Evolutionary conservation across 2,329 filamentous ascomycete species (phyloP), one percentile per base, ranked within the genome.

Genomic region (Penicillium sclerotiorum): DNA sequence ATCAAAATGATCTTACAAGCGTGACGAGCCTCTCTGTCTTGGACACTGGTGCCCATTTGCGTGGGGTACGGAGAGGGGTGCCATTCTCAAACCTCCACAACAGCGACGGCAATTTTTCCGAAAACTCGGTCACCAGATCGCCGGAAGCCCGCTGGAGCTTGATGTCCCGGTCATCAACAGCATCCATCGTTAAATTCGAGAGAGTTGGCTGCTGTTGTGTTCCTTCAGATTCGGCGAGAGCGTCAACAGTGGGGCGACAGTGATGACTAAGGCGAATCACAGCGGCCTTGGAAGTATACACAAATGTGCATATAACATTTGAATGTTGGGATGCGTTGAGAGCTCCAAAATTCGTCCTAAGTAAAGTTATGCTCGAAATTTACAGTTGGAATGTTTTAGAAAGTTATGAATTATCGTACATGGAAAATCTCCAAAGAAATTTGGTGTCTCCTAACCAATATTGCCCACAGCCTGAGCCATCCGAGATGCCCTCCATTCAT

Each of bases 121-220:
- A 66, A 36, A 77, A 67, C 45, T 77, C 74, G 8, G 65, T 57
- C 27, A 78, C 60, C 35, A 77, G 62, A 36, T 75, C 73, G 1
- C 67, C 69, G 36, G 75, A 77, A 36, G 69, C 73, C 20, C 74
- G 70, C 58, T 78, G 75, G 6, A 78, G 67, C 49, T 76, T 77
- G 23, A 76, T 60, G 45, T 77, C 75, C 50, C 66, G 67, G 52
- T 74, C 73, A 23, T 74, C 71, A 4, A 67, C 58, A 21, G 72
- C 73, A 58, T 78, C 74, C 75, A 78, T 78, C 45, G 57, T 53
- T 47, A 17, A 25, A 28, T 18, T 15, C 28, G 15, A 47, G 28
- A 28, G 27, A 20, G 22, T n/a, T 50, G 45, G 45, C 41, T 46
- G 39, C 30, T 35, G 28, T 30, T 45, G 21, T 39, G 39, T 21